A percentile compares a stretch with the other conserved stretches of the same genome.
Conservation (phyloP, 2,329 filamentous ascomycete genomes). For the Emericellopsis atlantica region DNA sequence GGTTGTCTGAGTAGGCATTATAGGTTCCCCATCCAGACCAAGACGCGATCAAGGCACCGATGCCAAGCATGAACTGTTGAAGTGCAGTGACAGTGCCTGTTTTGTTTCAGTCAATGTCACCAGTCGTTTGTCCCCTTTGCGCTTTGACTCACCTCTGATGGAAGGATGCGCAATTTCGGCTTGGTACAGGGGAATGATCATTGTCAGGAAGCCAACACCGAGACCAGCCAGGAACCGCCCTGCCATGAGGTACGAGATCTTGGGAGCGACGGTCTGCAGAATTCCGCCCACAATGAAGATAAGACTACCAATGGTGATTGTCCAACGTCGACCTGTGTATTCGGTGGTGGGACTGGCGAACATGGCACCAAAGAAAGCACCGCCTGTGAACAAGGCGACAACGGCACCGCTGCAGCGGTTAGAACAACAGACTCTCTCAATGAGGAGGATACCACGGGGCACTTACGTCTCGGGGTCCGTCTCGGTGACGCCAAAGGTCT, state of each 20-base stretch:
- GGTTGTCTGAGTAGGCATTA: constrained; percentile 9
- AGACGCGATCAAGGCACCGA: constrained; percentile 58
- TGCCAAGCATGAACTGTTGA: constrained; percentile 73
- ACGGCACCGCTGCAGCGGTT: constrained; percentile 42
- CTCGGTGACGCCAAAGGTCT: constrained; percentile 2
- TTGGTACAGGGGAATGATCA: constrained; percentile 51
- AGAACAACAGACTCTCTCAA: too few relatives aligned
- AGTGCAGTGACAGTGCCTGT: constrained; percentile 56
- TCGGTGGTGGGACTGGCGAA: constrained; percentile 24
- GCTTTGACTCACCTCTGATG: constrained; percentile 40
- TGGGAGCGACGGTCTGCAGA: constrained; percentile 30
- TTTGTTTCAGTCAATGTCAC: not conserved
- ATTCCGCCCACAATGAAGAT: constrained; percentile 35
- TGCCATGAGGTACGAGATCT: constrained; percentile 37
- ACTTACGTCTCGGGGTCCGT: too few relatives aligned
- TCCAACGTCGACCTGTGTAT: constrained; percentile 23
- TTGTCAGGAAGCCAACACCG: constrained; percentile 27
- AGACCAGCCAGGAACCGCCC: not conserved
- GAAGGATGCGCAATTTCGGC: constrained; percentile 67
- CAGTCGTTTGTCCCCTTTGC: constrained; percentile 21
- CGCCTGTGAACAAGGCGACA: constrained; percentile 59
- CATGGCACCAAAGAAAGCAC: constrained; percentile 45
- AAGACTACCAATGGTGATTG: constrained; percentile 25
- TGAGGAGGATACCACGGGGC: too few relatives aligned
- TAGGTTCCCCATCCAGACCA: constrained; percentile 58